Evolutionary conservation across 768 basidiomycete genomes (phyloP).

Genomic region (Hericium rajendrae): DNA sequence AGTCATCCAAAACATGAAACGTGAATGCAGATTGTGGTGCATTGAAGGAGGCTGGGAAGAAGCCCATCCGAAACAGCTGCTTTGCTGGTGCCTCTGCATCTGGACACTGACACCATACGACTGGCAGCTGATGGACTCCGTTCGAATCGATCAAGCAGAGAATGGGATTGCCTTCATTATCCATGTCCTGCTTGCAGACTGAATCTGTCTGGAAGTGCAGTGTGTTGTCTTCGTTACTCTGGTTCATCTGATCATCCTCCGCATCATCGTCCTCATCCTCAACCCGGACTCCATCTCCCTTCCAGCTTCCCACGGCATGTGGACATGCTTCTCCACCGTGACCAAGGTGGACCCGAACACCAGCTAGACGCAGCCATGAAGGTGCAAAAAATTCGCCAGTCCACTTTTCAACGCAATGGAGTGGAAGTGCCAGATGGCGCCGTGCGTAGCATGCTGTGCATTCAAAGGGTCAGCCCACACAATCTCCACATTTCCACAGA

Average conservation of each 20-base stretch:
- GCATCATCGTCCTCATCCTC: background rate
- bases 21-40: background rate
- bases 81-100: background rate
- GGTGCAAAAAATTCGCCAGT: background rate
- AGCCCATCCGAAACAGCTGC: background rate
- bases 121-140: background rate
- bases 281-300: background rate
- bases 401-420: conserved; percentile 1
- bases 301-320: background rate
- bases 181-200: background rate
- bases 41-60: background rate
- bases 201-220: background rate
- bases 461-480: background rate
- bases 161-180: background rate
- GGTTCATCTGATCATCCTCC: background rate
- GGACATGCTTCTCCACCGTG: background rate
- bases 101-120: background rate
- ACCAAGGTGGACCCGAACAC: background rate
- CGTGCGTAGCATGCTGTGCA: background rate
- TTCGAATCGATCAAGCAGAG: background rate
- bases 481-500: background rate
- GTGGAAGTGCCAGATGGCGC: background rate
- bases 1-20: background rate
- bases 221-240: background rate
- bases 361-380: background rate